Base-by-base conservation (phyloP, 768 basidiomycete genomes). In the Tremella yokohamensis region DNA sequence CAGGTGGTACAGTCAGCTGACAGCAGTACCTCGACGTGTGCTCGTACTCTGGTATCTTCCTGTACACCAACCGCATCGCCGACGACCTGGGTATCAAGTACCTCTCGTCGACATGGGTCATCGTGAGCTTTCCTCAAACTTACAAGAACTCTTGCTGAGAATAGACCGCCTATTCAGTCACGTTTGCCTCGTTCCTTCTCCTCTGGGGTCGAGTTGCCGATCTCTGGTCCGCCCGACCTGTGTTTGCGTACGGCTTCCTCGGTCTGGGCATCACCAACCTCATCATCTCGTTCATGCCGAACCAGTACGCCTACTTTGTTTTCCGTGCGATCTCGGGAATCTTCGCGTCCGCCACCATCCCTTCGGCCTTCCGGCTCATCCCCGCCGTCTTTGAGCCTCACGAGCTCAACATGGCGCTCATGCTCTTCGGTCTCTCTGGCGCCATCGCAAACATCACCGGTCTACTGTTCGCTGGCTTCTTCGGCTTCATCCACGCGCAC, bases 131-230 rank as follows among this genome's bases (percentile, higher is more conserved):
- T 42, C 26, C 19, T 44, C 40, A 19, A 19, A 11, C 24, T 11
- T 34, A 11, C 29, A 34, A 11, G 8, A 38, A 15, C 15, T 6
- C 18, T 25, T 7, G 13, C 52, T 34, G 15, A 49, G 13, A 3
- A 6, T 38, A 65, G 66, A 73, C 60, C 38, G 53, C 68, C 2
- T 70, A 65, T 54, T 40, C 57, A n/a, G 65, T 66, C 8, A 65
- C 72, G 0, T 74, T 74, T 44, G 63, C 65, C 9, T 44, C 66
- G 1, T 65, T 70, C 50, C 57, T 74, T 13, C 64, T 74, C 2
- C 63, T 72, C 59, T 69, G 59, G 58, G 72, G 72, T 0, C 55
- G 72, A 37, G 60, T 74, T 3, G 61, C 70, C 16, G 72, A 74
- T 45, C 62, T 72, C 16, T 74, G 64, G 52, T 68, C 70, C 9